Evolutionary conservation across 805 yeast species (phyloP).

Genomic region (Kuraishia cidri): DNA sequence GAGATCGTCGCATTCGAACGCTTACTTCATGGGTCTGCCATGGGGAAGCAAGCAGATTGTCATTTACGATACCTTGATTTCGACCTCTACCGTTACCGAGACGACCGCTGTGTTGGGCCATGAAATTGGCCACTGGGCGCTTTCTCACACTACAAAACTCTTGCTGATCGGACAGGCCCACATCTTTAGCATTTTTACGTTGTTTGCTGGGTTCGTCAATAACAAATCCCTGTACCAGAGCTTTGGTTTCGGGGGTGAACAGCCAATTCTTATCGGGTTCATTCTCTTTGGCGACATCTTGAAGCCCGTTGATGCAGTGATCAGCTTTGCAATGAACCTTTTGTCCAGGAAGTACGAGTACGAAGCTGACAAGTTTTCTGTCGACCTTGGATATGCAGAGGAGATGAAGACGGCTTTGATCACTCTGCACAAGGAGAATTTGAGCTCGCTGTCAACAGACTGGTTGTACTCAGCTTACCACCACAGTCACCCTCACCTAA

Average conservation of each 20-base stretch:
- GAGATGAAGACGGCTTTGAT: slow-evolving; percentile 68
- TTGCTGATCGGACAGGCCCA: slow-evolving; percentile 58
- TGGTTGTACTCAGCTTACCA: slow-evolving; percentile 83
- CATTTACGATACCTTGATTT: slow-evolving; percentile 82
- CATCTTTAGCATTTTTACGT: slow-evolving; percentile 52
- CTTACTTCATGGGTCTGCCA: slow-evolving; percentile 92
- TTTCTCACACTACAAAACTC: slow-evolving; percentile 78
- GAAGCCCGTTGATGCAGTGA: slow-evolving; percentile 64
- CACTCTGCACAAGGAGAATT: slow-evolving; percentile 69
- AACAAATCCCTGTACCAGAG: slow-evolving; percentile 71
- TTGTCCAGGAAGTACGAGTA: slow-evolving; percentile 84
- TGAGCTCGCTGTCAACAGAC: slow-evolving; percentile 83
- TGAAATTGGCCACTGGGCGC: slow-evolving; percentile 97
- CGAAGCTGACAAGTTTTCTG: slow-evolving; percentile 88
- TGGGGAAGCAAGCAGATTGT: slow-evolving; percentile 93
- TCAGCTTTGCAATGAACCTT: slow-evolving; percentile 59
- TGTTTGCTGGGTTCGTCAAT: slow-evolving; percentile 73
- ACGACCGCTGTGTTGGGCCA: slow-evolving; percentile 96
- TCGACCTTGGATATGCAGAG: slow-evolving; percentile 58
- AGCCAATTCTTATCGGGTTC: slow-evolving; percentile 79
- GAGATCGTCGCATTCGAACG: slow-evolving; percentile 94
- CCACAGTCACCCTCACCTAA: slow-evolving; percentile 84
- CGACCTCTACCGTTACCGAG: slow-evolving; percentile 67
- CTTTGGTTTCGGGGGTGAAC: slow-evolving; percentile 61
- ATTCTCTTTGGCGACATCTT: slow-evolving; percentile 69